Conservation (phyloP, 768 basidiomycete genomes). For the Strobilomyces echinocephalus region DNA sequence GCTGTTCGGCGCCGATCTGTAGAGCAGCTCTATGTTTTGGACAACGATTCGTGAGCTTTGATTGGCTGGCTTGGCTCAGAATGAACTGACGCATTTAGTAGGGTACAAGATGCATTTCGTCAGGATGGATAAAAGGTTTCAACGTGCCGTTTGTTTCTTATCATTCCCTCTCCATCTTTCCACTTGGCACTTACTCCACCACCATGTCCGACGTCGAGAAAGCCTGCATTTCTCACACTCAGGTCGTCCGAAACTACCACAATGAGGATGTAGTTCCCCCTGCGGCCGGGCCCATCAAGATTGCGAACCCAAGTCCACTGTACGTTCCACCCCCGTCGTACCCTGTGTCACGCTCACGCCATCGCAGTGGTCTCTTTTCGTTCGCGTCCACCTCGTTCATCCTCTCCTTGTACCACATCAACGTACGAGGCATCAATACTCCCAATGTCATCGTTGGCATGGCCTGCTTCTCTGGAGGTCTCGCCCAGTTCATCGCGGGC, state of each 20-base stretch:
- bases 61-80: too few species aligned
- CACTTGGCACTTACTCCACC: background rate
- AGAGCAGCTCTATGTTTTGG: too few species aligned
- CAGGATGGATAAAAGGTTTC: slow-evolving; percentile 16
- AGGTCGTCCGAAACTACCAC: slow-evolving; percentile 14
- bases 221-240: slow-evolving; percentile 19
- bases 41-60: too few species aligned
- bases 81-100: too few species aligned
- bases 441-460: slow-evolving; percentile 81
- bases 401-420: slow-evolving; percentile 67
- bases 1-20: slow-evolving; percentile 17
- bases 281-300: slow-evolving; percentile 29
- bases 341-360: background rate
- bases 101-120: too few species aligned
- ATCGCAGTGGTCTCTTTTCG: slow-evolving; percentile 64
- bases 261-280: slow-evolving; percentile 12
- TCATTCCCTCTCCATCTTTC: background rate
- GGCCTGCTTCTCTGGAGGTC: slow-evolving; percentile 81
- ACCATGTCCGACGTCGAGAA: slow-evolving; percentile 38
- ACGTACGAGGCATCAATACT: slow-evolving; percentile 44
- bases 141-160: background rate
- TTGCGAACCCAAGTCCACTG: slow-evolving; percentile 53
- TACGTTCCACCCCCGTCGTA: slow-evolving; percentile 9
- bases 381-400: slow-evolving; percentile 84
- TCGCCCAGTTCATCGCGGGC: slow-evolving; percentile 80